These are phyloP conservation scores for Diaporthe eres DNA, from an alignment of 2,329 filamentous ascomycete genomes.

Conservation along the genomic window DNA sequence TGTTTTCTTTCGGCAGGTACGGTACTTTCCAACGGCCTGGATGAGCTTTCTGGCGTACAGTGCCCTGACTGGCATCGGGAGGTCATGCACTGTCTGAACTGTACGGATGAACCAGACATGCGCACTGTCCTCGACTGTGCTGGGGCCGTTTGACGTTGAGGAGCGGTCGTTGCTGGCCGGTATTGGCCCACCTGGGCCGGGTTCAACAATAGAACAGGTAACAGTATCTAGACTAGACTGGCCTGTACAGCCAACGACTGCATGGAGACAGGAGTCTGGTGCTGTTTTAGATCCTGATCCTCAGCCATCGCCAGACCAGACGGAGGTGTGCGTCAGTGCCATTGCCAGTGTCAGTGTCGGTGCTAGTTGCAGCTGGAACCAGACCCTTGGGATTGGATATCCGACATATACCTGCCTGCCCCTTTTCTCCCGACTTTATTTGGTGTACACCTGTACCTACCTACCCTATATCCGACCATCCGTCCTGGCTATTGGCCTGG, in stretches of 20 bases:
- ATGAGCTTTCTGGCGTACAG: constrained; percentile 24
- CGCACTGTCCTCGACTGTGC: constrained; percentile 23
- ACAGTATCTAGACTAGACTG: constrained; percentile 5
- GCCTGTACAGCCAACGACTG: constrained; percentile 6
- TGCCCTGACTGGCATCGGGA: background rate
- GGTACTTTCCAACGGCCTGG: constrained; percentile 23
- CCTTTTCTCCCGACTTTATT: constrained; percentile 3
- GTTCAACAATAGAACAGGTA: constrained; percentile 35
- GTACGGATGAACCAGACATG: background rate
- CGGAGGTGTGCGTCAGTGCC: constrained; percentile 1
- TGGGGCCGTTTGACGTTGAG: constrained; percentile 32
- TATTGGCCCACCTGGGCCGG: background rate
- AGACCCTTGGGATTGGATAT: background rate
- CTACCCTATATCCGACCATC: constrained; percentile 1
- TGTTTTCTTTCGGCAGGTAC: background rate
- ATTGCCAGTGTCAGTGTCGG: background rate
- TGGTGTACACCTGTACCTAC: too few species aligned
- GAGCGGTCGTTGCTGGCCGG: constrained; percentile 8
- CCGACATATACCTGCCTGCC: constrained; percentile 7
- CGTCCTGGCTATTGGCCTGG: background rate
- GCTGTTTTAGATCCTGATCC: constrained; percentile 33
- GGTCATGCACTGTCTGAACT: background rate
- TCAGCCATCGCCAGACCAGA: constrained; percentile 26
- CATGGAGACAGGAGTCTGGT: constrained; percentile 30
- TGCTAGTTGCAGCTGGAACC: background rate